These are phyloP conservation scores for Penicillium freii DNA, from an alignment of 2,329 filamentous ascomycete species.

Conservation along the genomic window DNA sequence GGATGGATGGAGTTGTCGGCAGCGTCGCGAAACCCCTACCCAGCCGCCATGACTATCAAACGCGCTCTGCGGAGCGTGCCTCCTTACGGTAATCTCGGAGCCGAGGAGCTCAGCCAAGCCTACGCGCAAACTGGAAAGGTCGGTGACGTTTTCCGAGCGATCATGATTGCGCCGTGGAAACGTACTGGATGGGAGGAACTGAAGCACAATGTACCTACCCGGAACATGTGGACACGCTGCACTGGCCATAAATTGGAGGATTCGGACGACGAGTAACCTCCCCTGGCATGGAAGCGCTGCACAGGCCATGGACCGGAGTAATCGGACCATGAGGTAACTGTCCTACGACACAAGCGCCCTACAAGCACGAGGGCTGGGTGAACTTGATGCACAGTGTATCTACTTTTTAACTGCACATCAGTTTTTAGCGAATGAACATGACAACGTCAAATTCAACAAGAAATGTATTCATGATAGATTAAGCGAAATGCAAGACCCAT, in stretches of 20 bases:
- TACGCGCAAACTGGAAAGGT: constrained; percentile 71
- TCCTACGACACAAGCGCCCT: constrained; percentile 9
- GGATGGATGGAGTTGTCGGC: constrained; percentile 77
- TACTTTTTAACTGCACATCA: neutral
- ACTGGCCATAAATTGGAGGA: neutral
- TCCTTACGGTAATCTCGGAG: constrained; percentile 65
- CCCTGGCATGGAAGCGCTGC: neutral
- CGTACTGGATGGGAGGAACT: constrained; percentile 60
- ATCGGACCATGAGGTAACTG: constrained; percentile 4
- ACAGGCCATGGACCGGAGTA: neutral
- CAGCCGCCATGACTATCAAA: constrained; percentile 74
- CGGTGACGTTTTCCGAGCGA: constrained; percentile 71
- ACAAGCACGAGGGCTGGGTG: neutral
- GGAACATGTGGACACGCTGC: neutral
- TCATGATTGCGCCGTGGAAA: constrained; percentile 80
- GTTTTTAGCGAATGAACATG: neutral
- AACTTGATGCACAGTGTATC: neutral
- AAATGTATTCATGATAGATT: neutral
- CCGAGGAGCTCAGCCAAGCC: constrained; percentile 67
- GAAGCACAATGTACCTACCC: constrained; percentile 23
- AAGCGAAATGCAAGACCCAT: neutral
- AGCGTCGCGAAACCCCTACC: constrained; percentile 52
- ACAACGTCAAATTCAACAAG: neutral
- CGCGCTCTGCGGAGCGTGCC: constrained; percentile 74
- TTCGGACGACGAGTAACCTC: neutral